Conservation (phyloP, 2,329 filamentous ascomycete species). For the Hymenoscyphus fraxineus region DNA sequence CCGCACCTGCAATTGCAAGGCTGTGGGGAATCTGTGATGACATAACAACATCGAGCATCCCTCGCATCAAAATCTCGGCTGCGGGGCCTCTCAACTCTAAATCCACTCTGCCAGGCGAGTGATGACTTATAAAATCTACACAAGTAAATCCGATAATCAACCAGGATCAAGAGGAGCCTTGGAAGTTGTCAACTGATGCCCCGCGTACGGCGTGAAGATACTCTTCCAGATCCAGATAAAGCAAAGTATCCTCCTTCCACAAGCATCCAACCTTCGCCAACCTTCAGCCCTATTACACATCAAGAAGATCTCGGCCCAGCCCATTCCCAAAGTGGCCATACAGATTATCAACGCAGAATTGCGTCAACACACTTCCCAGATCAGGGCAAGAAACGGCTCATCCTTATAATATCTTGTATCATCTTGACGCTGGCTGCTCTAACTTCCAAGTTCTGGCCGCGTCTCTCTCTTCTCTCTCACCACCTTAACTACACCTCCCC, state of each 20-base stretch:
- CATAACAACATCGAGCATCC: not conserved
- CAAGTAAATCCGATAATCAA: not conserved
- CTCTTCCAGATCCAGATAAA: not conserved
- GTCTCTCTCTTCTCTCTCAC: slow-evolving; percentile 30
- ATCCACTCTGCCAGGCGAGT: not conserved
- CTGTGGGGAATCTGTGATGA: not conserved
- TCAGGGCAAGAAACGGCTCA: slow-evolving; percentile 9
- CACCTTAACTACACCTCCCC: slow-evolving; percentile 28
- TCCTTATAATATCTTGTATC: slow-evolving; percentile 28
- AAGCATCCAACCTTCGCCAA: not conserved
- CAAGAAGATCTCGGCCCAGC: slow-evolving; percentile 12
- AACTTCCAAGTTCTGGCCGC: slow-evolving; percentile 29
- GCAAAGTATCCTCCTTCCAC: not conserved
- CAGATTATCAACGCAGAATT: slow-evolving; percentile 9
- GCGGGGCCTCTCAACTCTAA: not conserved
- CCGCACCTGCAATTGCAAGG: not conserved
- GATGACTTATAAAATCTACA: not conserved
- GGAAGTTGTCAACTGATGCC: not conserved
- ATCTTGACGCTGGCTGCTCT: slow-evolving; percentile 32
- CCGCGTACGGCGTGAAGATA: not conserved
- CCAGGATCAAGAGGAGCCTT: not conserved
- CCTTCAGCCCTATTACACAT: slow-evolving; percentile 10
- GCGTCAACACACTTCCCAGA: not conserved
- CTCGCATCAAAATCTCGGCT: not conserved
- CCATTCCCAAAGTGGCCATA: slow-evolving; percentile 4